Evolutionary conservation across 1,139 yeast genomes (phyloP), one percentile per base, ranked within the genome.

Genomic region (Protomyces inouyei): DNA sequence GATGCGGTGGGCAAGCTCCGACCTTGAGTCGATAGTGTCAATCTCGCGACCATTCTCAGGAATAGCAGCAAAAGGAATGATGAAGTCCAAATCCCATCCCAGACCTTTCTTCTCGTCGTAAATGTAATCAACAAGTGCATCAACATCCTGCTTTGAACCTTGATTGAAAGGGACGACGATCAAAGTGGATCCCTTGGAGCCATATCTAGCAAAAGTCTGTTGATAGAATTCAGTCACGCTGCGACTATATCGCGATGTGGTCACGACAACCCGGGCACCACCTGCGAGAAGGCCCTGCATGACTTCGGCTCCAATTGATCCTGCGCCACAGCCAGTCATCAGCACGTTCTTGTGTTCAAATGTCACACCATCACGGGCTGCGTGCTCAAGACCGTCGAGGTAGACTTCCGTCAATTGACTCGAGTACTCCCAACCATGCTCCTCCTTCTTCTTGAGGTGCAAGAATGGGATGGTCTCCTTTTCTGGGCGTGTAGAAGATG

Each of bases 161-260:
- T 93, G 98, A 82, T 93, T 93, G 83, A 93, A 93, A 70, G 98
- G 98, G 72, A 93, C 98, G 71, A 93, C 97, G 72, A 89, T 87
- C 75, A 93, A 83, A 69, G 92, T 85, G 64, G 97, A 88, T 52
- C 97, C 98, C 69, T 88, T 78, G 67, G 97, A 88, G 79, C 98
- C 98, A 72, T 82, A 87, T 74, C 95, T 85, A 65, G 97, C 86
- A 78, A 93, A 93, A 80, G 92, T 83, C 71, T 88, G 83, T 81
- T 93, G 98, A 80, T 92, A 93, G 79, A 86, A 92, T 77, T 93
- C 98, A 65, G 98, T 92, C 55, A 91, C 96, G 77, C 87, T 84
- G 80, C 89, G 89, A 70, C 96, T 88, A 83, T 88, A 93, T 77
- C 97, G 85, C 40, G 97, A 91, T 64, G 98, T 93, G 56, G 98